phyloP scores from a whole-genome alignment of 495 filamentous ascomycete genomes.

The Penicillium cinerascens region DNA sequence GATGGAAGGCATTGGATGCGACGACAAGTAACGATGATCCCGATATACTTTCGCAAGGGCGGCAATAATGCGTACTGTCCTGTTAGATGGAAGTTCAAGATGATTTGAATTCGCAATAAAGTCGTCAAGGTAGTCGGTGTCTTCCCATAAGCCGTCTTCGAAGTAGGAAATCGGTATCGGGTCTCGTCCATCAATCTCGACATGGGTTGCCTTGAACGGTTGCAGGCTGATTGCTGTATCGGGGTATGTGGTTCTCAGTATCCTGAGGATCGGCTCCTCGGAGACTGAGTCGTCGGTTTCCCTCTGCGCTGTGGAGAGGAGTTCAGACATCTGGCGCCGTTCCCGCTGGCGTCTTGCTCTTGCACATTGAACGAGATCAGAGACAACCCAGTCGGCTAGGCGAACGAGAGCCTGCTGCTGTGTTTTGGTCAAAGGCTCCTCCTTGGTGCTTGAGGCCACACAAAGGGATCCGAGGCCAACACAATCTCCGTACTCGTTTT shows the following conservation, averaged over 20 bases:
- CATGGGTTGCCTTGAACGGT: background rate
- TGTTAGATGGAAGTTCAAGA: background rate
- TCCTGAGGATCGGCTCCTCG: background rate
- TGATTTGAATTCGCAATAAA: conserved; percentile 15
- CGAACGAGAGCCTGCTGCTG: conserved; percentile 15
- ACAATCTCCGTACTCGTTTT: conserved; percentile 9
- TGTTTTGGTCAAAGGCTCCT: conserved; percentile 9
- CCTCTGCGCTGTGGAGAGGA: conserved; percentile 4
- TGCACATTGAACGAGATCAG: conserved; percentile 11
- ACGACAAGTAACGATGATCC: conserved; percentile 14
- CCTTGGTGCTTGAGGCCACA: conserved; percentile 8
- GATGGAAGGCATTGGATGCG: conserved; percentile 9
- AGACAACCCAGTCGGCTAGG: conserved; percentile 18
- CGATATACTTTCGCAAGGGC: conserved; percentile 8
- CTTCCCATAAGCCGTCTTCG: conserved; percentile 13
- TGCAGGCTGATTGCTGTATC: conserved; percentile 7
- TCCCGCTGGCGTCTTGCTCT: conserved; percentile 14
- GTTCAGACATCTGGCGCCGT: conserved; percentile 10
- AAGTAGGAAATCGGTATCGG: conserved; percentile 2
- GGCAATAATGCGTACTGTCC: conserved; percentile 5
- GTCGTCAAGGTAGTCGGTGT: conserved; percentile 10
- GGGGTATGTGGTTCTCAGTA: conserved; percentile 1
- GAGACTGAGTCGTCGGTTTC: background rate
- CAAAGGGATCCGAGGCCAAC: conserved; percentile 17
- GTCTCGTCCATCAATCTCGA: conserved; percentile 9